Percentiles rank a stretch among this genome's conserved stretches.
These are phyloP conservation scores for Oryza coarctata DNA, from an alignment of 176 grass and related monocot genomes.

Conservation along the genomic window DNA sequence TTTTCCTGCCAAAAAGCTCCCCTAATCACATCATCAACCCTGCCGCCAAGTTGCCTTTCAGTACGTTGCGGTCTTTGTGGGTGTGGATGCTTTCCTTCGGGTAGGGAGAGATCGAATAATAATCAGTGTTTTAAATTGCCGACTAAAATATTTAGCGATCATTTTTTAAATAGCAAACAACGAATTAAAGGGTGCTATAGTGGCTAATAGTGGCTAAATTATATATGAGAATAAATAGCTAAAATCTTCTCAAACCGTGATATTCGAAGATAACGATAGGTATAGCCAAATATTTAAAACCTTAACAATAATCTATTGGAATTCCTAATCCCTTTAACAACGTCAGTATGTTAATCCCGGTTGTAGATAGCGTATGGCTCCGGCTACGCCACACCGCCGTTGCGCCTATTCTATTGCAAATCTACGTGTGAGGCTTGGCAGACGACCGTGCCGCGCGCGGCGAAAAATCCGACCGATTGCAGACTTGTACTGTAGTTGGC, in stretches of 20 bases:
- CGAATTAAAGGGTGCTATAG: too few species aligned
- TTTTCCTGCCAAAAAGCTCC: neutral
- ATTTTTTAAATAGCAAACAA: too few species aligned
- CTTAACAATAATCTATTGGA: neutral
- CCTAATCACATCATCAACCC: neutral
- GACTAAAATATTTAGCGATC: too few species aligned
- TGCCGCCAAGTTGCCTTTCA: neutral
- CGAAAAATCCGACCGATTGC: neutral
- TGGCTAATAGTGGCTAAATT: too few species aligned
- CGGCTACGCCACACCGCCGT: slow-evolving; percentile 5
- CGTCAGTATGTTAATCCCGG: neutral
- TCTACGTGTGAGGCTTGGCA: neutral
- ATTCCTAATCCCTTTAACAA: too few species aligned
- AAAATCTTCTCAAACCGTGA: too few species aligned
- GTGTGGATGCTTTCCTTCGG: neutral
- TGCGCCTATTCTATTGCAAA: neutral
- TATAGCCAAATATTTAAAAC: too few species aligned
- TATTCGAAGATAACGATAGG: too few species aligned
- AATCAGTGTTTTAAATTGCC: too few species aligned
- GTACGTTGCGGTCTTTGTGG: neutral
- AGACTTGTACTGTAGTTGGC: too few species aligned
- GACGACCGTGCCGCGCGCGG: neutral
- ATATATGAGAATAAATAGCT: too few species aligned
- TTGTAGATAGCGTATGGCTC: neutral
- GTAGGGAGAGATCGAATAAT: too few species aligned